Percentiles rank a stretch among this genome's conserved stretches.
phyloP scores from a whole-genome alignment of 441 rosid genomes.

The Jatropha multifida region DNA sequence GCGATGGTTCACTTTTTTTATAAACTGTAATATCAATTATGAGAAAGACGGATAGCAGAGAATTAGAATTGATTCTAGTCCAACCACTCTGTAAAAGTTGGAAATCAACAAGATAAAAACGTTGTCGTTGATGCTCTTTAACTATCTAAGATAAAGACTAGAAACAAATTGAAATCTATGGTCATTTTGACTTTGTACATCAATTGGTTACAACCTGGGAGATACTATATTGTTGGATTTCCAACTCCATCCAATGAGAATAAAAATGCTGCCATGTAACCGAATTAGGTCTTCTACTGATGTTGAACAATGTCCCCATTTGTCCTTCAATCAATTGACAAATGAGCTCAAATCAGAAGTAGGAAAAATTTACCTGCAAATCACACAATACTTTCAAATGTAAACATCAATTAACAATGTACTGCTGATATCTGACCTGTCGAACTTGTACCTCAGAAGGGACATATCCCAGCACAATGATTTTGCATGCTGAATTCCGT shows the following conservation, averaged over 20 bases:
- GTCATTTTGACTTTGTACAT: not conserved
- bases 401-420: not conserved
- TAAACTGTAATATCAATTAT: too few species aligned
- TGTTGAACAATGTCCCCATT: not conserved
- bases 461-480: not conserved
- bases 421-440: constrained; percentile 6
- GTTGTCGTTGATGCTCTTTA: too few species aligned
- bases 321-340: not conserved
- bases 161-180: not conserved
- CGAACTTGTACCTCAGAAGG: constrained; percentile 16
- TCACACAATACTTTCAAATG: not conserved
- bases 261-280: not conserved
- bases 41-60: too few species aligned
- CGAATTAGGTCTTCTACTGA: not conserved
- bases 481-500: not conserved
- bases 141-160: not conserved
- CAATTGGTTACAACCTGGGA: not conserved
- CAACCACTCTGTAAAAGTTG: not conserved
- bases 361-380: not conserved
- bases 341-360: not conserved
- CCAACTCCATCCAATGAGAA: not conserved
- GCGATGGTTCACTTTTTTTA: too few species aligned
- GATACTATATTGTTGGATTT: not conserved
- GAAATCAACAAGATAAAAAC: not conserved
- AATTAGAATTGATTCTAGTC: too few species aligned